Base-by-base conservation (phyloP, 2,329 filamentous ascomycete genomes). In the Ceratocystis eucalypticola region DNA sequence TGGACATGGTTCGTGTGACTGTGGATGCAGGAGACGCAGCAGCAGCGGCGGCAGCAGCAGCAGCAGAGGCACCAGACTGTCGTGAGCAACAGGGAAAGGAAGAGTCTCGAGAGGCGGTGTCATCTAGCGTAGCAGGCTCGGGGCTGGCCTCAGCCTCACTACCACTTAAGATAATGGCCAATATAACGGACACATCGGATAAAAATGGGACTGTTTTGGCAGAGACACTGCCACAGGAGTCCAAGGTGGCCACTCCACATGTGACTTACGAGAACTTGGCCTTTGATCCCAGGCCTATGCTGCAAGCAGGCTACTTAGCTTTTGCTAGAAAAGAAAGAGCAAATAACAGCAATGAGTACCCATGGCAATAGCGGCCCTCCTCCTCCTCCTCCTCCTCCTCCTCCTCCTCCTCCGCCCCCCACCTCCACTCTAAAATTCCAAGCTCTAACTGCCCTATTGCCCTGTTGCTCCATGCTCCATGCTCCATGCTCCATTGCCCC, bases 201-300 rank as follows among this genome's bases (percentile, higher is more conserved):
- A 55, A 74, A 72, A 15, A 72, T 73, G 50, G 69, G 57, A 72
- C 74, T 59, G 62, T 63, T 59, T 69, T 61, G 65, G 59, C 30
- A 67, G 73, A 73, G 67, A 69, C 63, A n/a, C 70, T 71, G 46
- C 20, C 41, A 17, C 8, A 45, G 30, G n/a, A 7, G 20, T 4
- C 1, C 62, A 73, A 70, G 65, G 46, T 67, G 3, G 73, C 72
- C n/a, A 71, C 71, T 22, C 62, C 70, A 46, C 62, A 17, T 22
- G 48, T 48, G 68, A 65, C 77, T 70, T 76, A 79, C 72, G 73
- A 77, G 69, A 74, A 77, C 62, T 71, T 78, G 33, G 77, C 76
- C 0, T 78, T 79, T 66, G 75, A 78, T 59, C 76, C 77, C 20
- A 71, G 74, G 20, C 70, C 71, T 7, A 70, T 79, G 59, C 73